Percentiles rank a stretch among this genome's conserved stretches.
phyloP scores from a whole-genome alignment of 192 early-diverging fungal species.

The Lunasporangiospora selenospora region DNA sequence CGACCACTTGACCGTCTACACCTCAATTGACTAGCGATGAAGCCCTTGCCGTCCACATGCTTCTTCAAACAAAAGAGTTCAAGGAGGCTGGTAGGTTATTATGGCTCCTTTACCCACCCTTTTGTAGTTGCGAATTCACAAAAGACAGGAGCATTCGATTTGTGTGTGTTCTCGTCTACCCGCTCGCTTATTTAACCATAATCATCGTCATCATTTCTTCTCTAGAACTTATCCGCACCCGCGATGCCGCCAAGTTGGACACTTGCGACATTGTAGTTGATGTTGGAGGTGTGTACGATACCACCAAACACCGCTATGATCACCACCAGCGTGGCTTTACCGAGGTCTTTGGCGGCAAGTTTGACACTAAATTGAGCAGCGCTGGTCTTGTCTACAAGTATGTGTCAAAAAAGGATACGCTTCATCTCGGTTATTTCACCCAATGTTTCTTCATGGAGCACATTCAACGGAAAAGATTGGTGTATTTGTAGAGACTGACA shows the following conservation, averaged over 20 bases:
- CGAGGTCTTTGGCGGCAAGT: conserved; percentile 81
- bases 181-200: not conserved
- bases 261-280: conserved; percentile 91
- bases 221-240: conserved; percentile 73
- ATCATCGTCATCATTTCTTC: not conserved
- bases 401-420: no score
- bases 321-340: conserved; percentile 95
- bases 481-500: conserved; percentile 8
- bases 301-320: conserved; percentile 76
- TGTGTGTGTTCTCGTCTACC: not conserved
- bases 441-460: not conserved
- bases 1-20: no score
- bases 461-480: not conserved
- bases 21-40: conserved; percentile 69
- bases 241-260: conserved; percentile 80
- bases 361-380: conserved; percentile 88
- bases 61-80: conserved; percentile 68
- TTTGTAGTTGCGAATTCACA: no score
- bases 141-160: no score
- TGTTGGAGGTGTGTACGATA: conserved; percentile 93
- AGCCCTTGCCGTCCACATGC: conserved; percentile 89
- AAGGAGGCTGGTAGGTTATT: conserved; percentile 53
- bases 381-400: conserved; percentile 97
- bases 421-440: not conserved
- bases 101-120: not conserved